Conservation (phyloP, 441 rosid species). For the Gossypium aridum region DNA sequence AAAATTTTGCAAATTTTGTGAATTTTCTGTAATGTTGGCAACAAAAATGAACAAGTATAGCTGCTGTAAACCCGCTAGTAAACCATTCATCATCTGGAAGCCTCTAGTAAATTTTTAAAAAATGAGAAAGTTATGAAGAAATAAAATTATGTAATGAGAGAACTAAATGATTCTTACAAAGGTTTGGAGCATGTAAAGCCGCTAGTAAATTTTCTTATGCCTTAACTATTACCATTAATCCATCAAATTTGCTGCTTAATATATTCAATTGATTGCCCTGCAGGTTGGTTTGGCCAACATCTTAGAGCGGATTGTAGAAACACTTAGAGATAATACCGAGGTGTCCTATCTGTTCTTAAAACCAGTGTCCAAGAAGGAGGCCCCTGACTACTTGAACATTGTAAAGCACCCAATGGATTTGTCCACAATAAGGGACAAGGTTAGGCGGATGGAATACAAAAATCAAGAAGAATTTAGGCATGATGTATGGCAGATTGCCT, state of each 20-base stretch:
- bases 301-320: conserved; percentile 72
- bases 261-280: conserved; percentile 3
- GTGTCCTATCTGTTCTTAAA: conserved; percentile 84
- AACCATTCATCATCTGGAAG: neutral
- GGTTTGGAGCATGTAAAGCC: neutral
- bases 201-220: conserved; percentile 5
- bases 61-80: neutral
- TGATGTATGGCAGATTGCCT: conserved; percentile 78
- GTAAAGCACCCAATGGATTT: conserved; percentile 85
- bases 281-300: conserved; percentile 91
- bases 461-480: conserved; percentile 67
- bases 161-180: neutral
- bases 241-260: neutral
- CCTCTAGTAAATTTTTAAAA: neutral
- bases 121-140: neutral
- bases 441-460: conserved; percentile 82
- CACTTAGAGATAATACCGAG: conserved; percentile 49
- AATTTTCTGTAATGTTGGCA: neutral
- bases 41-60: conserved; percentile 4
- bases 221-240: neutral
- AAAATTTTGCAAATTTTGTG: neutral
- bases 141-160: neutral
- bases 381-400: conserved; percentile 77
- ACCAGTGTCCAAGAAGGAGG: conserved; percentile 89
- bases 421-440: conserved; percentile 78